A percentile compares a stretch with the other conserved stretches of the same genome.
These are phyloP conservation scores for Chlamydomonas sp. DNA, from an alignment of 139 green algal genomes.

Conservation along the genomic window DNA sequence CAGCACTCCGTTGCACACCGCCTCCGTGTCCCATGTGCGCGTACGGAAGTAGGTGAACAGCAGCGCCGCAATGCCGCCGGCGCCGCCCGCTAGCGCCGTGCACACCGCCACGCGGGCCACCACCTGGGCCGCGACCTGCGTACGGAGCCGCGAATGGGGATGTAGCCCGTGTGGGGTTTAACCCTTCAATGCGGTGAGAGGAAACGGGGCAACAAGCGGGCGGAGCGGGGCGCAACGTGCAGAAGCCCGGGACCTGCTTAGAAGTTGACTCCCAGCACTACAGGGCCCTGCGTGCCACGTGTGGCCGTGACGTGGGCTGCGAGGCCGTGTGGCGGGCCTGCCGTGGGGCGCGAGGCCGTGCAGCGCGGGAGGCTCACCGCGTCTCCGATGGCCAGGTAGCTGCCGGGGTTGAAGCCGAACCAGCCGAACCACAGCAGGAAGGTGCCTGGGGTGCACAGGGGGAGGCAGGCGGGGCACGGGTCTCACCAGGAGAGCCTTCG, in stretches of 20 bases:
- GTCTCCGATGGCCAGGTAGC: constrained; percentile 58
- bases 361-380: neutral
- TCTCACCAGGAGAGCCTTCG: neutral
- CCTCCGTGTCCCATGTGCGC: constrained; percentile 25
- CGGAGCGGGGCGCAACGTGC: no score
- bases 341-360: constrained; percentile 14
- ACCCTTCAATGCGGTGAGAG: no score
- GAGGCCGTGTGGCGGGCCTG: neutral
- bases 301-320: no score
- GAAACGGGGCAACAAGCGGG: no score
- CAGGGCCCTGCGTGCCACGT: no score
- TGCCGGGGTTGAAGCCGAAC: constrained; percentile 71
- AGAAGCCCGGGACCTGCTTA: no score
- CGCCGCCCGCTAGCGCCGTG: constrained; percentile 70
- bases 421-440: constrained; percentile 79
- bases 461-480: neutral
- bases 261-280: no score
- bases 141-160: neutral
- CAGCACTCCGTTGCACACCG: constrained; percentile 45
- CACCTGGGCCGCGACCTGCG: constrained; percentile 31
- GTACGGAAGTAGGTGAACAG: constrained; percentile 16
- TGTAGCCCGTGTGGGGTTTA: no score
- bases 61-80: constrained; percentile 55
- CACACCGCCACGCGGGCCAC: constrained; percentile 57
- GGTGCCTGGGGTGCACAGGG: constrained; percentile 43